Conservation (phyloP, 2,329 filamentous ascomycete species). For the Claviceps africana region DNA sequence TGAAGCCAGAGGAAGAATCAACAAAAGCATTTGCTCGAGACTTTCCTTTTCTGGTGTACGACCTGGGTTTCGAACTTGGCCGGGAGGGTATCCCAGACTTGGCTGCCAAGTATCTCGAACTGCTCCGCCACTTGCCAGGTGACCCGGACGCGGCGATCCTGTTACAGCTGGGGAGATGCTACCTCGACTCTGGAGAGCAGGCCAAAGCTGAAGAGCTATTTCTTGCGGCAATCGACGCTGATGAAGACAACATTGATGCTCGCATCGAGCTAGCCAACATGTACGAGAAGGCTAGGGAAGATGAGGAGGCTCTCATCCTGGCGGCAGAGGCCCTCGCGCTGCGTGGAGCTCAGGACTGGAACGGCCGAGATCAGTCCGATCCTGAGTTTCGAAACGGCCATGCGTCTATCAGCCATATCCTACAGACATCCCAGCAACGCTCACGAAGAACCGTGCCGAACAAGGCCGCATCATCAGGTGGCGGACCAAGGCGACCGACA, state of each 20-base stretch:
- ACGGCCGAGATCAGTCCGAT: neutral
- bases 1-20: conserved; percentile 47
- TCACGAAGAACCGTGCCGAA: neutral
- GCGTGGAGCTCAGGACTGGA: conserved; percentile 30
- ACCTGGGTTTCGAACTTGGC: conserved; percentile 38
- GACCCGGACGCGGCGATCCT: conserved; percentile 37
- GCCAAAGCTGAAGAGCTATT: conserved; percentile 66
- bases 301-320: conserved; percentile 62
- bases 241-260: conserved; percentile 59
- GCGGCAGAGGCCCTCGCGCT: conserved; percentile 62
- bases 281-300: conserved; percentile 62
- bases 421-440: neutral
- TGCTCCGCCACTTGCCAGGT: conserved; percentile 35
- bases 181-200: conserved; percentile 47
- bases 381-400: neutral
- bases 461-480: neutral
- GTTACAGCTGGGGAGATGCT: conserved; percentile 51
- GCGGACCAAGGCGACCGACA: neutral
- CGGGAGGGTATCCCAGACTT: conserved; percentile 13
- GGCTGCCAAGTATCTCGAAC: conserved; percentile 43
- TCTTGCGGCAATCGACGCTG: conserved; percentile 56
- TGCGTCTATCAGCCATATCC: neutral
- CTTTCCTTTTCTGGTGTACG: conserved; percentile 67
- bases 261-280: conserved; percentile 70
- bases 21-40: conserved; percentile 40